Conservation (phyloP, 2,329 filamentous ascomycete genomes). For the Ophiocordyceps robertsii region DNA sequence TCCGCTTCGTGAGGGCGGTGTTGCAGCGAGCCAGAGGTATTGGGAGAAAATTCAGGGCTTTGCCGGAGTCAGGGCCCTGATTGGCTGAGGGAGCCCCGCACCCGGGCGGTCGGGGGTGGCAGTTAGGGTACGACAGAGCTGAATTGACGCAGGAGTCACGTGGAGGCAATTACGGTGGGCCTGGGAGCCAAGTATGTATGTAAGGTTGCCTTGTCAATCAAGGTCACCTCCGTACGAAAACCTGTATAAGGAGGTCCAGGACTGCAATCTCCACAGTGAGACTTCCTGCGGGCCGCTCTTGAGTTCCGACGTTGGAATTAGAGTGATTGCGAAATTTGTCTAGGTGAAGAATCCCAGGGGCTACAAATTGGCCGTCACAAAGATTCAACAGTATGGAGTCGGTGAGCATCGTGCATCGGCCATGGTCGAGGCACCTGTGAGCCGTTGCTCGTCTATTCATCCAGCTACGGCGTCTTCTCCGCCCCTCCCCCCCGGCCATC, state of each 20-base stretch:
- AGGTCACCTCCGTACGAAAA: no score
- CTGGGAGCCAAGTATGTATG: no score
- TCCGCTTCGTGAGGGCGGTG: slow-evolving; percentile 5
- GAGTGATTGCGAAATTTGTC: no score
- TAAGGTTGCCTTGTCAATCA: no score
- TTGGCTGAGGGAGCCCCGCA: slow-evolving; percentile 2
- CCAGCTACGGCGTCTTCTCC: slow-evolving; percentile 1
- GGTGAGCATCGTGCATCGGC: not conserved
- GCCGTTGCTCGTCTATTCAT: slow-evolving; percentile 9
- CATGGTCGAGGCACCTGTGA: slow-evolving; percentile 1
- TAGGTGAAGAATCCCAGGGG: no score
- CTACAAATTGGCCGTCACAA: not conserved
- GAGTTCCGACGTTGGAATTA: no score
- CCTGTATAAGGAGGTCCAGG: no score
- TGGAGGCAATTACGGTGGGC: not conserved
- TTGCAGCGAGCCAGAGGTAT: slow-evolving; percentile 9
- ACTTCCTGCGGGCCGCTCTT: no score
- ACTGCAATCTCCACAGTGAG: no score
- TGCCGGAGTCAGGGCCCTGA: slow-evolving; percentile 5
- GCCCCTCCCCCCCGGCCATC: not conserved
- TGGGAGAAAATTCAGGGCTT: slow-evolving; percentile 17
- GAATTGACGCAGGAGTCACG: not conserved
- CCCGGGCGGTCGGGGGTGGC: slow-evolving; percentile 27
- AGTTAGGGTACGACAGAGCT: slow-evolving; percentile 25
- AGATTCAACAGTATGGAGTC: not conserved